phyloP scores from a whole-genome alignment of 495 filamentous ascomycete species.

The Aeminium ludgeri region DNA sequence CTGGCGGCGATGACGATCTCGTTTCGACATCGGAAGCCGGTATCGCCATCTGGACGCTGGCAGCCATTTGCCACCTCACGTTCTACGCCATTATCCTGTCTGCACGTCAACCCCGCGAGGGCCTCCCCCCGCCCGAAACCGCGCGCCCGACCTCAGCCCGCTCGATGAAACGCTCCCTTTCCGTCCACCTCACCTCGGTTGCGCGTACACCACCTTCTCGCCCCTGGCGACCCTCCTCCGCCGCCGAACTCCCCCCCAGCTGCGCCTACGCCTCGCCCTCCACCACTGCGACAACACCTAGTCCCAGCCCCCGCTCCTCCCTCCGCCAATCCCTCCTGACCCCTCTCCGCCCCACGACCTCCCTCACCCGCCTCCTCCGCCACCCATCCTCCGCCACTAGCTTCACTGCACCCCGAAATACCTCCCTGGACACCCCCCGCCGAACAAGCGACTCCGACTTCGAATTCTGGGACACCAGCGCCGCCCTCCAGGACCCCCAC shows the following conservation, averaged over 20 bases:
- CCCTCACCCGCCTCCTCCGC: conserved; percentile 6
- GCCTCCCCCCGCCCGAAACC: background rate
- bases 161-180: conserved; percentile 1
- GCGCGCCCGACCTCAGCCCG: background rate
- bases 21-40: background rate
- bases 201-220: conserved; percentile 1
- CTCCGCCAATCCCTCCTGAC: conserved; percentile 5
- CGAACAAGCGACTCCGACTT: conserved; percentile 38
- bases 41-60: conserved; percentile 5
- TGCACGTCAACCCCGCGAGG: background rate
- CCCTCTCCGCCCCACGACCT: conserved; percentile 8
- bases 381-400: conserved; percentile 1
- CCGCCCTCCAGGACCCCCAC: conserved; percentile 30
- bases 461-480: conserved; percentile 52
- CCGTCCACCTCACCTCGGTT: background rate
- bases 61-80: background rate
- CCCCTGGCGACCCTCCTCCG: background rate
- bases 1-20: background rate
- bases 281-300: background rate
- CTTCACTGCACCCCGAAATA: conserved; percentile 1
- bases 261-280: conserved; percentile 3
- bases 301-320: conserved; percentile 3
- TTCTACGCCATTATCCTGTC: conserved; percentile 3
- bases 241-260: too few species aligned
- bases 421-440: conserved; percentile 4